phyloP scores from a whole-genome alignment of 1,284 basidiomycete species.

The Ganoderma sinense region DNA sequence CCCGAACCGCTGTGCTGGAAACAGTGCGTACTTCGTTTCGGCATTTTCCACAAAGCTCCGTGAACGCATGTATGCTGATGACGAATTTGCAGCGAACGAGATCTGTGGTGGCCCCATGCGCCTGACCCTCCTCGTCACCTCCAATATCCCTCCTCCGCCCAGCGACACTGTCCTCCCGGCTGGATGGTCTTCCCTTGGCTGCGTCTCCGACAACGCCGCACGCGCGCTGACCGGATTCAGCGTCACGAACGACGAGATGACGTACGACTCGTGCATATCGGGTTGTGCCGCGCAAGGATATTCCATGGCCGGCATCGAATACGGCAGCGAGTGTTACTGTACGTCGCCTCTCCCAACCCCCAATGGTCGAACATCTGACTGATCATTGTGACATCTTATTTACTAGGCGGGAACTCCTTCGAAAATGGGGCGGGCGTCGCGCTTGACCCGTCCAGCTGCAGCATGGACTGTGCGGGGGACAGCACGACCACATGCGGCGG shows the following conservation, averaged over 20 bases:
- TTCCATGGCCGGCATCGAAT: conserved; percentile 36
- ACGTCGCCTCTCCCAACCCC: not conserved
- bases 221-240: conserved; percentile 29
- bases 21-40: conserved; percentile 27
- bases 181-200: conserved; percentile 26
- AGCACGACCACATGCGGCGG: conserved; percentile 29
- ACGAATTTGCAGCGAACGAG: conserved; percentile 20
- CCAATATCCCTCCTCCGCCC: conserved; percentile 22
- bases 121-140: conserved; percentile 33
- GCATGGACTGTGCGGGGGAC: conserved; percentile 31
- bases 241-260: conserved; percentile 26
- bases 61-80: not conserved
- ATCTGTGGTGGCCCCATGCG: conserved; percentile 38
- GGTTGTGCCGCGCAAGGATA: conserved; percentile 32
- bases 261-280: conserved; percentile 22
- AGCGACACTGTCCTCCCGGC: conserved; percentile 12
- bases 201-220: conserved; percentile 26
- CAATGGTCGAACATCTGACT: not conserved
- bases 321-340: conserved; percentile 38
- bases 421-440: conserved; percentile 26
- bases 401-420: conserved; percentile 33
- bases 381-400: not conserved
- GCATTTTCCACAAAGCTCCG: not conserved
- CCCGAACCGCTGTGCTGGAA: conserved; percentile 34
- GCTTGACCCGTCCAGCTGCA: conserved; percentile 23